Evolutionary conservation across 306 rosid species (phyloP), one percentile per base, ranked within the genome.

Genomic region (Ochetophila trinervis): DNA sequence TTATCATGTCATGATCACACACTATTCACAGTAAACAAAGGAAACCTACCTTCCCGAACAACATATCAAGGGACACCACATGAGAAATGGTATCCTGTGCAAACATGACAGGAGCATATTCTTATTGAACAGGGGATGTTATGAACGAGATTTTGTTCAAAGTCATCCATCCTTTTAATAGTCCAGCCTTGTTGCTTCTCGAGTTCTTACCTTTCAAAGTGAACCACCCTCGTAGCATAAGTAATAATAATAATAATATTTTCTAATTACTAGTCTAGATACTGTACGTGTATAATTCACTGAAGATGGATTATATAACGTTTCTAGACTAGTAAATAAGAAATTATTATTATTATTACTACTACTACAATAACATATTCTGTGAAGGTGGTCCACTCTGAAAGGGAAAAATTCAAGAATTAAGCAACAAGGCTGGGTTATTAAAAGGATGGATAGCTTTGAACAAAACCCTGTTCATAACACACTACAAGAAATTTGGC

Each of bases 101-200:
- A 76, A 93, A 90, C 79, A 93, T 90, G 73, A 90, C 97, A 22
- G 99, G 99, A 77, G 97, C 99, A 77, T 93, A 93, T 90, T 93
- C 99, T 62, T 86, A 91, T 66, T 82, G 85, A 60, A 79, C 59
- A 15, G 91, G 91, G 51, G 96, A 83, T 60, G 90, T 84, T 72
- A 18, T 86, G 97, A 61, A 86, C 88, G 0, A 87, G 96, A 66
- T 83, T 85, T 74, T 89, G 95, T 70, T 89, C 93, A 58, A 87
- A 50, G 48, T 83, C 73, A 70, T 92, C 93, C 98, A 93, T 86
- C 78, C 87, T 93, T 83, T 90, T 93, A 68, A 93, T 93, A 37
- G 80, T 90, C 99, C 99, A 93, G 17, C 97, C 99, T 65, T 93
- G 99, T 64, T 90, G 97, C 87, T 81, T 83, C 89, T 93, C 99